A percentile compares a stretch with the other conserved stretches of the same genome.
Conservation (phyloP, 805 yeast species). For the Saturnispora sekii region DNA sequence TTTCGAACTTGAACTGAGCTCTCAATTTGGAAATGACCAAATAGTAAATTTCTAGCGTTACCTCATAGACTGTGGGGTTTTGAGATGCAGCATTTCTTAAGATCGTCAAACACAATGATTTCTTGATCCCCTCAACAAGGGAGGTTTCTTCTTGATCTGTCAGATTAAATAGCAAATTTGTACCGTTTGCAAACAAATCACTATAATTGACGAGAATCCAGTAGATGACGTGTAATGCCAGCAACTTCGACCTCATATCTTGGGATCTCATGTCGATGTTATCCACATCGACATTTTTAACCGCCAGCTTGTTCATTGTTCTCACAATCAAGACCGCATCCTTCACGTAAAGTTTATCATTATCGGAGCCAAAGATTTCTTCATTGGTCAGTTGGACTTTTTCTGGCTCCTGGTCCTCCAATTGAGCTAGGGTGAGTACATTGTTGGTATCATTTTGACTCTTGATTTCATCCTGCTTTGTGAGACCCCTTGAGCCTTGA, state of each 20-base stretch:
- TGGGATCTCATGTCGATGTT: slow-evolving; percentile 82
- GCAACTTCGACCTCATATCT: slow-evolving; percentile 80
- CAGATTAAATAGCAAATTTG: slow-evolving; percentile 42
- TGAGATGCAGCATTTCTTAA: slow-evolving; percentile 92
- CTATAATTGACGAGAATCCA: slow-evolving; percentile 78
- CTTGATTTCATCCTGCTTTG: background rate
- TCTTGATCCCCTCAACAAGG: slow-evolving; percentile 72
- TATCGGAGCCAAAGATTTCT: slow-evolving; percentile 34
- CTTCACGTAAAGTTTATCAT: slow-evolving; percentile 62
- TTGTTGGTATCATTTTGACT: background rate
- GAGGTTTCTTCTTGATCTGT: slow-evolving; percentile 45
- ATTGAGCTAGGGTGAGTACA: slow-evolving; percentile 45
- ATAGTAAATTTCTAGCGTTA: slow-evolving; percentile 91
- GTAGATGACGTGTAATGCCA: slow-evolving; percentile 82
- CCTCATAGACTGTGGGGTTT: slow-evolving; percentile 83
- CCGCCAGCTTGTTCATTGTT: slow-evolving; percentile 89
- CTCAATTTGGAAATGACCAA: slow-evolving; percentile 73
- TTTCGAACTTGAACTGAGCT: slow-evolving; percentile 81
- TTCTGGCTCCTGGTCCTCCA: slow-evolving; percentile 47
- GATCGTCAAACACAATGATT: slow-evolving; percentile 70
- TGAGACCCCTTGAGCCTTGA: background rate
- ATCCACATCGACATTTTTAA: slow-evolving; percentile 70
- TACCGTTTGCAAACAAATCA: slow-evolving; percentile 60
- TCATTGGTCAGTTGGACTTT: slow-evolving; percentile 41
- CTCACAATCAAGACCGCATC: slow-evolving; percentile 91